Evolutionary conservation across 2,329 filamentous ascomycete genomes (phyloP), one percentile per base, ranked within the genome.

Genomic region (Beauveria varroae): DNA sequence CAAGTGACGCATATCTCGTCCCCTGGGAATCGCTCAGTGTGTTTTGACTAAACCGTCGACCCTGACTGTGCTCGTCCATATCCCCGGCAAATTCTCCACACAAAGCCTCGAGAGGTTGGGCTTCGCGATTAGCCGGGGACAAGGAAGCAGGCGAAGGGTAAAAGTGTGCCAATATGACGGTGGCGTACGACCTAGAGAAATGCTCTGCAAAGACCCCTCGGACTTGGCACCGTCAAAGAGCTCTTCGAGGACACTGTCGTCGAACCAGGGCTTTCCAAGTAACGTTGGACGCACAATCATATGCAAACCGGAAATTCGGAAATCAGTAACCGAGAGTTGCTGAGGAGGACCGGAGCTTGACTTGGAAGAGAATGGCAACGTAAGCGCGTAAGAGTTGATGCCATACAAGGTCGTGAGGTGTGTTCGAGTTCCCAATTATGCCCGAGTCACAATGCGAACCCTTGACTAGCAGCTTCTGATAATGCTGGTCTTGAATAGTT

Each of bases 191-290:
- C 14, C 18, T 81, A 40, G 22, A 81, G 70, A 78, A 75, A 70
- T 84, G 80, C 76, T 88, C 87, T 75, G 82, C 79, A 73, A 49
- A 85, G 40, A 85, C 49, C 18, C 37, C 40, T 40, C 20, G 14
- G 18, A 46, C 37, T 44, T 46, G 47, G 40, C n/a, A 22, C 37
- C 28, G 47, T 53, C 40, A 40, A 28, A 58, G 34, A 30, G 20
- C 34, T 49, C 30, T 24, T 43, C 6, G 34, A 16, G 56, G 46
- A 14, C 8, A 41, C 30, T 50, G 56, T 26, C 26, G 22, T 30
- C 34, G 24, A 18, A 30, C 30, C 28, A 57, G 55, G 20, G 14
- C 16, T 37, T 28, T 26, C 22, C 55, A 44, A 37, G 30, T 7
- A 40, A 22, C 16, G 14, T 44, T 28, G 12, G 9, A 57, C 22